Percentiles rank a stretch among this genome's conserved stretches.
phyloP scores from a whole-genome alignment of 2,329 filamentous ascomycete species.

The Geosmithia flava region DNA sequence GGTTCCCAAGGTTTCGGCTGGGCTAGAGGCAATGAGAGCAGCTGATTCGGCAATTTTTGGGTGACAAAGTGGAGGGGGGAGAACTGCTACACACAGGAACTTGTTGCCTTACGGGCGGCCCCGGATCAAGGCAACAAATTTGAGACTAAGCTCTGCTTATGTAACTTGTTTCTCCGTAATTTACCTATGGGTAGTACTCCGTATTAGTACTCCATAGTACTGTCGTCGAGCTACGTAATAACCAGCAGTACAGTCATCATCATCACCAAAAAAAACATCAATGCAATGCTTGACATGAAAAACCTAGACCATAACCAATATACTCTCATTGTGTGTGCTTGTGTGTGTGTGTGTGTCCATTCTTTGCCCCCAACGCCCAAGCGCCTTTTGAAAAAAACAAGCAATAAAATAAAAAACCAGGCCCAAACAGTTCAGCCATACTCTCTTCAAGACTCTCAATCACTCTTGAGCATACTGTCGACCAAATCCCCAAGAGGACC shows the following conservation, averaged over 20 bases:
- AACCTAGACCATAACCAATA: too few species aligned
- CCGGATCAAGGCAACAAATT: constrained; percentile 25
- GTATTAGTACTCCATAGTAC: too few species aligned
- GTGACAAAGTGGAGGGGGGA: too few species aligned
- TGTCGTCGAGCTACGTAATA: too few species aligned
- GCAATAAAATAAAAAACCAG: neutral
- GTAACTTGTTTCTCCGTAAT: neutral
- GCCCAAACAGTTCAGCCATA: neutral
- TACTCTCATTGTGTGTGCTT: too few species aligned
- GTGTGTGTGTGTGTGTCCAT: too few species aligned
- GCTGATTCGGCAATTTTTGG: constrained; percentile 26
- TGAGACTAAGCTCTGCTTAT: neutral
- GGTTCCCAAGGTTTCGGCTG: too few species aligned
- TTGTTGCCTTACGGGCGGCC: constrained; percentile 25
- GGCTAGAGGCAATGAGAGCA: neutral
- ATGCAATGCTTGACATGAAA: too few species aligned
- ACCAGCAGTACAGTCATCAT: too few species aligned
- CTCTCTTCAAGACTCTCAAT: constrained; percentile 38
- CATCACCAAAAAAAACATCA: too few species aligned
- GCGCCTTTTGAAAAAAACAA: too few species aligned
- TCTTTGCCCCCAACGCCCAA: too few species aligned
- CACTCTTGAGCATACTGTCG: constrained; percentile 93
- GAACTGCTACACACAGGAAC: constrained; percentile 2
- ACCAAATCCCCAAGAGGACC: constrained; percentile 90
- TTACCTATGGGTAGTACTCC: neutral